Percentiles rank a stretch among this genome's conserved stretches.
Evolutionary conservation across 495 filamentous ascomycete species (phyloP).

Genomic region (Xylaria sp.): DNA sequence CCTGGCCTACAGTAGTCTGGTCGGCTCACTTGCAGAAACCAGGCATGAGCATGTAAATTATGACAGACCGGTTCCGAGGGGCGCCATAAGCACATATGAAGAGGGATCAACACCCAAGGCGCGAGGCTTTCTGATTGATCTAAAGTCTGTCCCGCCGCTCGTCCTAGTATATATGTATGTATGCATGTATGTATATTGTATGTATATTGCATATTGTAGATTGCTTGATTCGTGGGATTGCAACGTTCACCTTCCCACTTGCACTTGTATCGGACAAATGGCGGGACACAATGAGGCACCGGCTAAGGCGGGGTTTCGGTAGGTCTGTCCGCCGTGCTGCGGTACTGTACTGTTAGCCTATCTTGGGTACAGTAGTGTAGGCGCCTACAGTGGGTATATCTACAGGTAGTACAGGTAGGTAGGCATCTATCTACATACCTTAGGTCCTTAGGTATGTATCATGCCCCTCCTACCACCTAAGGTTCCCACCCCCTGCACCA

Average conservation of each 20-base stretch:
- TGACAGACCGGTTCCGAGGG: not conserved
- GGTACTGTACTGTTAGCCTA: conserved; percentile 1
- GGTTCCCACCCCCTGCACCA: not conserved
- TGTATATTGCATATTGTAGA: too few relatives aligned
- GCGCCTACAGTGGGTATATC: not conserved
- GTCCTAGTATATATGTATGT: too few relatives aligned
- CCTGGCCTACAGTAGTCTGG: not conserved
- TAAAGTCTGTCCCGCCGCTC: not conserved
- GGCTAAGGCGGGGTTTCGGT: conserved; percentile 12
- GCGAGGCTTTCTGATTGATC: conserved; percentile 9
- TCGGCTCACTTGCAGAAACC: conserved; percentile 4
- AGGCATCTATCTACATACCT: not conserved
- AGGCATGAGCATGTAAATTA: not conserved
- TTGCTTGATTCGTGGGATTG: not conserved
- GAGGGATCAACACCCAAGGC: not conserved
- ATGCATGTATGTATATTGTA: too few relatives aligned
- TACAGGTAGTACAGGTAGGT: not conserved
- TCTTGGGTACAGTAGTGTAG: too few relatives aligned
- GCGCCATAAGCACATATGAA: not conserved
- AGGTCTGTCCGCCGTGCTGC: not conserved
- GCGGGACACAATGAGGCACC: not conserved
- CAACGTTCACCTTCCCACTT: not conserved
- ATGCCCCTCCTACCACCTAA: conserved; percentile 5
- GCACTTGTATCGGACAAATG: not conserved
- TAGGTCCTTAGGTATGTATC: not conserved